Evolutionary conservation across 805 yeast genomes (phyloP), one percentile per base, ranked within the genome.

Genomic region (Candida sithepensis): DNA sequence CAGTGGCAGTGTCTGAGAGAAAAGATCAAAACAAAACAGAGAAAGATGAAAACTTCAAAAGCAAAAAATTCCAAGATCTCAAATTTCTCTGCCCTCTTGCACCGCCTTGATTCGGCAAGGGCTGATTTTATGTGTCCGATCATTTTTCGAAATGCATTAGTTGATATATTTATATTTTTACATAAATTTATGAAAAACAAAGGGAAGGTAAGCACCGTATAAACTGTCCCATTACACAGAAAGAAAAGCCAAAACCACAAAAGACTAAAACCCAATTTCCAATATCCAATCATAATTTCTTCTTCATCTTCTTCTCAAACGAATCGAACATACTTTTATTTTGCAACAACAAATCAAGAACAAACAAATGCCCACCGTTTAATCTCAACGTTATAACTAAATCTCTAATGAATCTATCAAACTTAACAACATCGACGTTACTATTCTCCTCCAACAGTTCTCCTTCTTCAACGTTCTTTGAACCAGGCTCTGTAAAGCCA

Each of bases 331-430:
- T 68, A 47, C 63, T 58, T 45, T 77, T 78, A 50, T 77, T 78
- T 43, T 77, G 74, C 19, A 79, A 57, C 38, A 83, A 58, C 1
- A 83, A 68, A 56, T 84, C 89, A 56, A 84, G 71, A 12, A 79
- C 71, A 44, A 76, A 77, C 2, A 83, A 69, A 54, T 80, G 76
- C 1, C 83, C 84, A 16, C 85, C 84, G 55, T 84, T 83, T 30
- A 78, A 54, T 16, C 65, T 62, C 39, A 77, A 60, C 30, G 82
- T 67, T 47, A 70, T 57, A 54, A 69, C 69, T 41, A 77, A 67
- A 40, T 72, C 75, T 28, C 64, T 63, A 6, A 73, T 59, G 48
- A 77, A 71, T 42, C 69, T 60, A 44, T 64, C 60, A 45, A 59
- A 62, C 26, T 43, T 56, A 40, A 52, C 57, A 30, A 40, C 34